Evolutionary conservation across 805 yeast genomes (phyloP).

Genomic region (Candida ortonii): DNA sequence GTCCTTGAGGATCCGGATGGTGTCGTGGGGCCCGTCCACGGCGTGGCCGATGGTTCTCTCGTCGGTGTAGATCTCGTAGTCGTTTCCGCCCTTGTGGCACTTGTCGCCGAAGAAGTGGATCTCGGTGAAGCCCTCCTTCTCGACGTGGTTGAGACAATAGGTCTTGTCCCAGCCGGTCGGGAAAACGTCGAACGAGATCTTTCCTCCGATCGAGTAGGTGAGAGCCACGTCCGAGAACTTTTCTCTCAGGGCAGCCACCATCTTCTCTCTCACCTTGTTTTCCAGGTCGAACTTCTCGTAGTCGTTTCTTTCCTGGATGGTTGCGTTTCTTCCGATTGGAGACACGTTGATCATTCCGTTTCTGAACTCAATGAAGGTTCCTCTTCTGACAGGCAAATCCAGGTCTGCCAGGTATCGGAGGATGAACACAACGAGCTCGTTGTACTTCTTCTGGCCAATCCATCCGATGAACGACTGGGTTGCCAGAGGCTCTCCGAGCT

Average conservation of each 20-base stretch:
- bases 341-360: constrained; percentile 99
- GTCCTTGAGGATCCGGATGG: constrained; percentile 81
- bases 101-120: constrained; percentile 99
- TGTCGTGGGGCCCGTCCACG: constrained; percentile 85
- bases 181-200: constrained; percentile 98
- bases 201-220: constrained; percentile 98
- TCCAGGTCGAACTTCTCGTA: constrained; percentile 80
- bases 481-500: constrained; percentile 81
- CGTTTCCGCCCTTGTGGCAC: constrained; percentile 96
- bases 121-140: constrained; percentile 73
- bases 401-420: constrained; percentile 79
- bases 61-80: constrained; percentile 93
- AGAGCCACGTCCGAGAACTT: constrained; percentile 80
- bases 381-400: constrained; percentile 95
- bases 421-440: constrained; percentile 80
- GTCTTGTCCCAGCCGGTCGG: constrained; percentile 99
- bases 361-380: constrained; percentile 98
- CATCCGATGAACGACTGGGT: constrained; percentile 92
- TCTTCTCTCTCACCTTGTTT: constrained; percentile 75
- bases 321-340: constrained; percentile 98
- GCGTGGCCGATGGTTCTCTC: constrained; percentile 94
- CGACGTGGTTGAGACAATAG: constrained; percentile 92
- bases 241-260: constrained; percentile 81
- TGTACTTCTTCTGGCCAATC: constrained; percentile 95
- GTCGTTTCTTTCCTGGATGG: constrained; percentile 89